A percentile compares a stretch with the other conserved stretches of the same genome.
Evolutionary conservation across 2,329 filamentous ascomycete genomes (phyloP).

Genomic region (Colletotrichum sublineola): DNA sequence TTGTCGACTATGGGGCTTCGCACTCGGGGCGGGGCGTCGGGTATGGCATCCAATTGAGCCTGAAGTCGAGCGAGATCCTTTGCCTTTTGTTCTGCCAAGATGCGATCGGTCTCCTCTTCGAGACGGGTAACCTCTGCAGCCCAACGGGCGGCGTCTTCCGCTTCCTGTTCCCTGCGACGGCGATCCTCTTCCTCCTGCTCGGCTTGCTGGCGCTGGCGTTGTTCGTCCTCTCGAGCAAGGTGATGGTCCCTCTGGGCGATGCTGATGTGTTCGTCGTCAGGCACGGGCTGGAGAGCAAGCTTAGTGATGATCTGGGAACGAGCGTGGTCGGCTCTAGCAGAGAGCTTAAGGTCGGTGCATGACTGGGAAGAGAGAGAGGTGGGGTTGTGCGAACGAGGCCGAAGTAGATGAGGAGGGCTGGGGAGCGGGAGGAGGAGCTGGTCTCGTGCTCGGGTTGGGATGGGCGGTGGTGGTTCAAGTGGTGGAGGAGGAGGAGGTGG

Average conservation of each 20-base stretch:
- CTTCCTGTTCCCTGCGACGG: slow-evolving; percentile 39
- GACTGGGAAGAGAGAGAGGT: slow-evolving; percentile 35
- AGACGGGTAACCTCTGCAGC: slow-evolving; percentile 57
- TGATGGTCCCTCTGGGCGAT: slow-evolving; percentile 25
- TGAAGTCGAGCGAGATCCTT: slow-evolving; percentile 62
- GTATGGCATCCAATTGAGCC: slow-evolving; percentile 55
- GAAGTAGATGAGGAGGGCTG: slow-evolving; percentile 26
- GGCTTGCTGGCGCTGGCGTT: slow-evolving; percentile 9
- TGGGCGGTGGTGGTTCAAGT: slow-evolving; percentile 12
- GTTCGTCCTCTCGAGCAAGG: slow-evolving; percentile 12
- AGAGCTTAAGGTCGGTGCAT: slow-evolving; percentile 41
- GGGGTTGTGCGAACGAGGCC: slow-evolving; percentile 41
- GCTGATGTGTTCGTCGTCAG: slow-evolving; percentile 14
- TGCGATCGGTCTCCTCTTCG: slow-evolving; percentile 63
- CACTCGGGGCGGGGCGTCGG: slow-evolving; percentile 51
- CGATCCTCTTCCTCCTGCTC: slow-evolving; percentile 36
- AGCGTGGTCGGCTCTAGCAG: slow-evolving; percentile 40
- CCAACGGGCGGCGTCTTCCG: slow-evolving; percentile 49
- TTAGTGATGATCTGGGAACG: slow-evolving; percentile 41
- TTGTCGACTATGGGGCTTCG: slow-evolving; percentile 62
- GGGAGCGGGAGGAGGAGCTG: slow-evolving; percentile 25
- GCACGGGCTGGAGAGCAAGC: slow-evolving; percentile 27
- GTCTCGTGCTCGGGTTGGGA: slow-evolving; percentile 16
- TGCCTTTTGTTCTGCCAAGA: slow-evolving; percentile 64
- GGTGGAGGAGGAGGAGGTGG: slow-evolving; percentile 7